These are phyloP conservation scores for Alternaria arborescens DNA, from an alignment of 2,329 filamentous ascomycete genomes.

Conservation along the genomic window DNA sequence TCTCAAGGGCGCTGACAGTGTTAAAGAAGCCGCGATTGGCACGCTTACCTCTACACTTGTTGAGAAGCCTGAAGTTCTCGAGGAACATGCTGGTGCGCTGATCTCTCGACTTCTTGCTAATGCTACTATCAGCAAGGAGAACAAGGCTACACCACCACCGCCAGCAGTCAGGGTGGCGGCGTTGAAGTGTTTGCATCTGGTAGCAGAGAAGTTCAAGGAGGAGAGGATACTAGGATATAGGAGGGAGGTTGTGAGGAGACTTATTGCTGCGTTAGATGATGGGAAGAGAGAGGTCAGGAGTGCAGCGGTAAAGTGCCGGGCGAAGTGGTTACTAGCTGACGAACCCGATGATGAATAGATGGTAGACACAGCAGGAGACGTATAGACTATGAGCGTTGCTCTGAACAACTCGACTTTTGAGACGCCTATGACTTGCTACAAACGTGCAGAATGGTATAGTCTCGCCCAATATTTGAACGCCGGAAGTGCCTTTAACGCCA, in stretches of 20 bases:
- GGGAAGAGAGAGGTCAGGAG: constrained; percentile 68
- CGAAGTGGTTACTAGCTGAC: constrained; percentile 68
- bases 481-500: constrained; percentile 39
- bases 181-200: constrained; percentile 58
- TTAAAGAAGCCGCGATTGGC: constrained; percentile 68
- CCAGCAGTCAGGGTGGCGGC: constrained; percentile 57
- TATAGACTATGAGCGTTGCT: neutral
- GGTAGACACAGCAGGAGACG: neutral
- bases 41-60: constrained; percentile 67
- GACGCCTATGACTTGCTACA: constrained; percentile 9
- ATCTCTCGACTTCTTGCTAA: constrained; percentile 65
- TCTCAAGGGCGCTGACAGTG: constrained; percentile 58
- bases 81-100: constrained; percentile 66
- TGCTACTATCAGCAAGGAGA: constrained; percentile 28
- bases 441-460: constrained; percentile 35
- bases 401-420: constrained; percentile 12
- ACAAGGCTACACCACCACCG: constrained; percentile 22
- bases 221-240: constrained; percentile 66
- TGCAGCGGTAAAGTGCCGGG: constrained; percentile 68
- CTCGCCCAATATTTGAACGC: constrained; percentile 28
- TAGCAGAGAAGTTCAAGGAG: constrained; percentile 58
- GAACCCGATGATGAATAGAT: constrained; percentile 62
- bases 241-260: constrained; percentile 63
- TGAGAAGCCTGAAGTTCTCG: constrained; percentile 63
- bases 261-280: constrained; percentile 68